Evolutionary conservation across 108 stramenopile genomes (phyloP).

Genomic region (Fistulifera solaris): DNA sequence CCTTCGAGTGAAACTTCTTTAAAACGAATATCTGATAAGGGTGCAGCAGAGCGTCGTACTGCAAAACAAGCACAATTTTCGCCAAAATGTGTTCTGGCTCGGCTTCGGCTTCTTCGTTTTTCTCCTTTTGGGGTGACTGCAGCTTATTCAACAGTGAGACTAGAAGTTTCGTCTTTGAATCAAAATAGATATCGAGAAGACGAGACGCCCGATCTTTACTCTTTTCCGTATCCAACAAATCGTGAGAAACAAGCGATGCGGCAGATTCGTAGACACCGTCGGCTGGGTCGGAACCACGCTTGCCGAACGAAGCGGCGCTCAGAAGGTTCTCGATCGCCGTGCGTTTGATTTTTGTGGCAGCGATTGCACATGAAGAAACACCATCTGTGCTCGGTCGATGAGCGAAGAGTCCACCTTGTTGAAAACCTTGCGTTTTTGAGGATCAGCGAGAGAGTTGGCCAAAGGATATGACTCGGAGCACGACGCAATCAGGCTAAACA

Average conservation of each 20-base stretch:
- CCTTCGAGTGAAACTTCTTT: conserved; percentile 32
- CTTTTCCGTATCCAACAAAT: conserved; percentile 32
- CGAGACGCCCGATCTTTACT: conserved; percentile 8
- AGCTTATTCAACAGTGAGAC: conserved; percentile 50
- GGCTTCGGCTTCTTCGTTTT: conserved; percentile 1
- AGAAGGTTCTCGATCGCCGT: conserved; percentile 41
- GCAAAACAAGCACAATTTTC: conserved; percentile 76
- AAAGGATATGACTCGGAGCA: conserved; percentile 60
- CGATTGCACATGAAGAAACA: conserved; percentile 73
- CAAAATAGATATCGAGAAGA: conserved; percentile 75
- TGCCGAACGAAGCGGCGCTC: conserved; percentile 27
- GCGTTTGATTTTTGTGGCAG: conserved; percentile 54
- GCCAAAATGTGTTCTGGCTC: conserved; percentile 51
- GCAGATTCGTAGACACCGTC: conserved; percentile 42
- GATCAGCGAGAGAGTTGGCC: conserved; percentile 44
- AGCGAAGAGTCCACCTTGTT: conserved; percentile 20
- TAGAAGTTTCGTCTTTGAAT: conserved; percentile 64
- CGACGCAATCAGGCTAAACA: conserved; percentile 55
- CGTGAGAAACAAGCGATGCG: conserved; percentile 59
- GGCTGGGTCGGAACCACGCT: conserved; percentile 11
- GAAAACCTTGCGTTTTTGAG: background rate
- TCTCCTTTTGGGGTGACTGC: conserved; percentile 9
- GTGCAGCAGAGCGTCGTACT: conserved; percentile 76
- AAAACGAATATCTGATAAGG: conserved; percentile 77
- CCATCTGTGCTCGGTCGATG: conserved; percentile 67